Conservation (phyloP, 805 yeast species). For the Wickerhamomyces alni region DNA sequence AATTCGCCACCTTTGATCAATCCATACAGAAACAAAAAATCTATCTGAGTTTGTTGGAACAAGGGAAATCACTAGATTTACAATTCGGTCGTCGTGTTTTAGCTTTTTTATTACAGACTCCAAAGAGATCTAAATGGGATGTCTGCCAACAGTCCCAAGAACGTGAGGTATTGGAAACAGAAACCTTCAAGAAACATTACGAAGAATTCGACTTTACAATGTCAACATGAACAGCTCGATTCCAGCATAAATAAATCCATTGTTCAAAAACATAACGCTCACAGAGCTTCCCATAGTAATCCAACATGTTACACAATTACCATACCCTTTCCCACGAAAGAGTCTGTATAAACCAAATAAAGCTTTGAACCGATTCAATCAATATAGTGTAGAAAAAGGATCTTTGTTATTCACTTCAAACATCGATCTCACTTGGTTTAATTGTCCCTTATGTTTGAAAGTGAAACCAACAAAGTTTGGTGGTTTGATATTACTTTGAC, state of each 20-base stretch:
- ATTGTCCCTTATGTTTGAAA: conserved; percentile 64
- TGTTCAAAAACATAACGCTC: background rate
- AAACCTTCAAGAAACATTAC: conserved; percentile 51
- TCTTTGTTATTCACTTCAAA: conserved; percentile 18
- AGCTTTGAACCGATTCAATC: no score
- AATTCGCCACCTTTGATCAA: conserved; percentile 28
- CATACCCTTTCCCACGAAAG: no score
- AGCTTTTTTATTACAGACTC: conserved; percentile 54
- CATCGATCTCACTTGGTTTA: conserved; percentile 20
- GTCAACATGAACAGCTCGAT: background rate
- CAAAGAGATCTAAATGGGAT: conserved; percentile 70
- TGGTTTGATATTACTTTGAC: conserved; percentile 48
- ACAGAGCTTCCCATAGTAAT: background rate
- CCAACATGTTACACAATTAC: no score
- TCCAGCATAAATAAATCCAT: background rate
- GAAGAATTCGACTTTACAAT: conserved; percentile 47
- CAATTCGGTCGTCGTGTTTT: conserved; percentile 82
- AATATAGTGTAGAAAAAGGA: conserved; percentile 25
- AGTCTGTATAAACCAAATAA: no score
- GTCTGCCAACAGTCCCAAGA: conserved; percentile 58
- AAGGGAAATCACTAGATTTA: conserved; percentile 48
- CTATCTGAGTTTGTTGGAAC: conserved; percentile 24
- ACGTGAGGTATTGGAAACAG: conserved; percentile 63
- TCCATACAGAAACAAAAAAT: conserved; percentile 25
- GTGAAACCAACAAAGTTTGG: conserved; percentile 92